Evolutionary conservation across 352 stramenopile genomes (phyloP).

Genomic region (Phytophthora capsici): DNA sequence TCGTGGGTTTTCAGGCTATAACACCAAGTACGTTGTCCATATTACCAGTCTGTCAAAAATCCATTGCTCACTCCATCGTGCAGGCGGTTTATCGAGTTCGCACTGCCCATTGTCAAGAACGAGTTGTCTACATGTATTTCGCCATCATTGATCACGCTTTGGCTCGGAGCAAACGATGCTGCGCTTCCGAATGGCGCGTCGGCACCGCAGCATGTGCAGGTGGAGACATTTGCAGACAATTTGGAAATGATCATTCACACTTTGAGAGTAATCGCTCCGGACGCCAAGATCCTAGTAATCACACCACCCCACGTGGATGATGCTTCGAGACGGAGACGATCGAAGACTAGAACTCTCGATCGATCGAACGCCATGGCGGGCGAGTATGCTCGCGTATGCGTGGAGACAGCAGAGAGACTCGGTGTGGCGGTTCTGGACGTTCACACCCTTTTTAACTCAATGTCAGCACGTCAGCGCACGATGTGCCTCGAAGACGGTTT

Average conservation of each 20-base stretch:
- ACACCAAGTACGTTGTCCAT: constrained; percentile 35
- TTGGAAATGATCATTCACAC: constrained; percentile 34
- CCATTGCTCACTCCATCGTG: background rate
- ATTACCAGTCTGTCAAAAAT: background rate
- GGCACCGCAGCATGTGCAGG: constrained; percentile 45
- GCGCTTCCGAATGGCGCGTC: constrained; percentile 38
- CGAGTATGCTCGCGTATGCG: constrained; percentile 48
- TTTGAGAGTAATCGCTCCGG: constrained; percentile 26
- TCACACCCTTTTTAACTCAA: constrained; percentile 48
- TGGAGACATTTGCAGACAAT: constrained; percentile 55
- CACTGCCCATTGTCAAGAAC: constrained; percentile 44
- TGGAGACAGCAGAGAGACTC: constrained; percentile 33
- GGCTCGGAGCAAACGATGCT: constrained; percentile 71
- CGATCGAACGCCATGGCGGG: constrained; percentile 44
- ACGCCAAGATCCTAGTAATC: constrained; percentile 47
- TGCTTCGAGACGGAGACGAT: constrained; percentile 14
- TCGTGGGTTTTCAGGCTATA: constrained; percentile 65
- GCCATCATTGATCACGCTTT: constrained; percentile 55
- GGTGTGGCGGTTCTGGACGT: constrained; percentile 46
- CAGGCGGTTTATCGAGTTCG: constrained; percentile 50
- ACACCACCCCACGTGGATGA: constrained; percentile 55
- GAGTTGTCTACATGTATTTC: constrained; percentile 39
- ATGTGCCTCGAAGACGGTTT: constrained; percentile 51
- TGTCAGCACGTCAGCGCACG: constrained; percentile 35
- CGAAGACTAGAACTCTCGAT: constrained; percentile 31